Percentiles rank a stretch among this genome's conserved stretches.
These are phyloP conservation scores for Aphanocladium album DNA, from an alignment of 2,329 filamentous ascomycete species.

Conservation along the genomic window DNA sequence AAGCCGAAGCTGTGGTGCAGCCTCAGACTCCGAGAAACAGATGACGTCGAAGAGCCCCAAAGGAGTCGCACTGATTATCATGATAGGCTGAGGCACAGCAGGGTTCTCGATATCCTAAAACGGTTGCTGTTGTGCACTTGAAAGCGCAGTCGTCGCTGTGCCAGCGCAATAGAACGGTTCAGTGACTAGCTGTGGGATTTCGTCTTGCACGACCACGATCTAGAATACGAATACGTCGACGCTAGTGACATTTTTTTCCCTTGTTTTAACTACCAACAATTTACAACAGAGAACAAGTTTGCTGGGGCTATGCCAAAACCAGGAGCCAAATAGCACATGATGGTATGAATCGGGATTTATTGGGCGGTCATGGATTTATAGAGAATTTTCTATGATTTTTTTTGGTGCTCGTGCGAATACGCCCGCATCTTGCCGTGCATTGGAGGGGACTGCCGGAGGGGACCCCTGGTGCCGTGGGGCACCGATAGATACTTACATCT, in stretches of 20 bases:
- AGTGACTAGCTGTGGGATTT: neutral
- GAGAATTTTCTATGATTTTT: neutral
- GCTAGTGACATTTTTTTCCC: neutral
- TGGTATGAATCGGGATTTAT: neutral
- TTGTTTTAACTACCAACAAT: neutral
- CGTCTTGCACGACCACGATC: no score
- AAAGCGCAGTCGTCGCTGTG: neutral
- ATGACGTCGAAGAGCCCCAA: neutral
- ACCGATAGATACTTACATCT: neutral
- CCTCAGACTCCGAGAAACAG: neutral
- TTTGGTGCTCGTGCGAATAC: neutral
- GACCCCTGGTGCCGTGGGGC: constrained; percentile 2
- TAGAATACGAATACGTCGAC: constrained; percentile 2
- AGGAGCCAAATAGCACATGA: neutral
- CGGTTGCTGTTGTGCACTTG: neutral
- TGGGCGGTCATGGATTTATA: neutral
- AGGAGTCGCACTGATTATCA: neutral
- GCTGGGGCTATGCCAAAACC: neutral
- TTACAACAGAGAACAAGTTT: neutral
- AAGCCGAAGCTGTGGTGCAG: neutral
- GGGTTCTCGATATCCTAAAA: neutral
- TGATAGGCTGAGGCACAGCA: neutral
- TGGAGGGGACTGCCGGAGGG: neutral
- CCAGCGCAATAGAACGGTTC: neutral
- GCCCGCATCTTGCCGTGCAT: neutral